Evolutionary conservation across 176 grass and related monocot species (phyloP).

Genomic region (Carex cristatella): DNA sequence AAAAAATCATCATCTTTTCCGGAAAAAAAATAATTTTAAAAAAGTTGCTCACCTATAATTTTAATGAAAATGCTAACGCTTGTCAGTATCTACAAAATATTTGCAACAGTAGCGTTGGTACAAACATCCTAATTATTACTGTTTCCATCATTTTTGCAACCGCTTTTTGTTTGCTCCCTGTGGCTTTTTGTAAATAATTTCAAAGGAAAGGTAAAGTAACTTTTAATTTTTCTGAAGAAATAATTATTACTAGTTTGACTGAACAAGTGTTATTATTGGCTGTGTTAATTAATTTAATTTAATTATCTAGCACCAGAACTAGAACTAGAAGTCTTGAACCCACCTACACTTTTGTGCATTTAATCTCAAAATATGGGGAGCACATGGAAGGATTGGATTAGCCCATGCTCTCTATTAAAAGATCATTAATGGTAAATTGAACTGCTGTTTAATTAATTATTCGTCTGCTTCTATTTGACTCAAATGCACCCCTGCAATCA

Average conservation of each 20-base stretch:
- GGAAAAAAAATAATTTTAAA: not conserved
- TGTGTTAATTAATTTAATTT: not conserved
- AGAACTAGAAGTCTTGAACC: not conserved
- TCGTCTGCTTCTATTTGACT: not conserved
- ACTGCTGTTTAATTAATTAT: conserved; percentile 11
- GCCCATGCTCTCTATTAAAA: conserved; percentile 2
- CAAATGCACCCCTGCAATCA: not conserved
- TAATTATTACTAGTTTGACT: not conserved
- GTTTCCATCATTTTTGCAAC: not conserved
- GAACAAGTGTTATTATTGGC: not conserved
- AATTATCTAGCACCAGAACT: not conserved
- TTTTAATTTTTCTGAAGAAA: not conserved
- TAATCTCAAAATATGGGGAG: not conserved
- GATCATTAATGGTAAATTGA: not conserved
- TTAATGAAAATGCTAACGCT: not conserved
- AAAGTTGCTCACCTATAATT: not conserved
- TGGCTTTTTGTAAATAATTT: not conserved
- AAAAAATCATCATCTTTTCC: too few relatives aligned
- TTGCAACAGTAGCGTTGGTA: not conserved
- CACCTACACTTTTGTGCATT: not conserved
- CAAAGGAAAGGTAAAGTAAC: not conserved
- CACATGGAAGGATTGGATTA: not conserved
- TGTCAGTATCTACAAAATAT: not conserved
- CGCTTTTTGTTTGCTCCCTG: not conserved
- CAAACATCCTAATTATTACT: not conserved